Base-by-base conservation (phyloP, 2,329 filamentous ascomycete species). In the Dothistroma septosporum region DNA sequence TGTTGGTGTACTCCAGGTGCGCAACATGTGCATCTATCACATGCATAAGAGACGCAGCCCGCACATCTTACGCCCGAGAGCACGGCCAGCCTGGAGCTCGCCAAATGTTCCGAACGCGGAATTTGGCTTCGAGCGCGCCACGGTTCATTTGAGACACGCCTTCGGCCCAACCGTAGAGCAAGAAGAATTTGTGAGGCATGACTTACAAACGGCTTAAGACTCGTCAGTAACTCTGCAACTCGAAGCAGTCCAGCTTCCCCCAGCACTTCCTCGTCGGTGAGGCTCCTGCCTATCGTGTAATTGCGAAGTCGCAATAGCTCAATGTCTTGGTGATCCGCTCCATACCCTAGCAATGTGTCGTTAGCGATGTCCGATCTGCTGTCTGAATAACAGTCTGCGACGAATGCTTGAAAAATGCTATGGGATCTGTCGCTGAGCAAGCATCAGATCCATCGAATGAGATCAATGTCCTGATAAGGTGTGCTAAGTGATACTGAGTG, bases 171-270 rank as follows among this genome's bases (percentile, higher is more conserved):
- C 41, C 49, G 53, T 19, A 47, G 28, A 16, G 19, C 24, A 59
- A 32, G 22, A 21, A 37, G 24, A 16, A 41, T 21, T 35, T 6
- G 44, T 37, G 50, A 16, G 21, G 24, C 4, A 14, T 9, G 21
- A 84, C 90, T 88, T 78, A 95, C 91, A 78, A 93, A 96, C 47
- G 87, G 87, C 64, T 86, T 85, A 83, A 96, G 84, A 55, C 85
- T 81, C 33, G 80, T 78, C 65, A 96, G 78, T 22, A 91, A 76
- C 44, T 83, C 80, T 55, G 81, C 79, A 56, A 96, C 81, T 69
- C 83, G 84, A 32, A 86, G 82, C 75, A 91, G 82, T 16, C 84
- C 85, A 69, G 85, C 78, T 52, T 83, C 77, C 50, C 81, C 80
- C 37, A 86, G 79, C 21, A 96, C 80, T 53, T 90, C 79, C 10